phyloP scores from a whole-genome alignment of 768 basidiomycete genomes.

The Neoboletus brunneissimus region DNA sequence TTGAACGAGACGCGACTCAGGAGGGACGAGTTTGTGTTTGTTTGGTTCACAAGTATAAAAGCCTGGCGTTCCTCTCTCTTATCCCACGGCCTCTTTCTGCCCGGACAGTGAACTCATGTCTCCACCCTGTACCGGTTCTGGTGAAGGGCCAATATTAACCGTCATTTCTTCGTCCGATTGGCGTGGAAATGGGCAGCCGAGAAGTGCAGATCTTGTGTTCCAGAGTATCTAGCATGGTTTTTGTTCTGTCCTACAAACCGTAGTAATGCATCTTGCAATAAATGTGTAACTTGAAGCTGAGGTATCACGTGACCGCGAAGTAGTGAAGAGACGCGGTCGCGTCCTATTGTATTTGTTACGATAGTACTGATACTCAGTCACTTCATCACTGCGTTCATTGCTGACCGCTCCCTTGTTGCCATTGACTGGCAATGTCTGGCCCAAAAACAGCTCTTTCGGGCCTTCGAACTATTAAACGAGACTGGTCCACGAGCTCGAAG shows the following conservation, averaged over 20 bases:
- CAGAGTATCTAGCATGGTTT: constrained; percentile 35
- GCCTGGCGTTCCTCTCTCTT: neutral
- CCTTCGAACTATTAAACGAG: constrained; percentile 55
- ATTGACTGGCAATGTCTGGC: constrained; percentile 25
- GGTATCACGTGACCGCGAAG: constrained; percentile 24
- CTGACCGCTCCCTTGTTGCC: neutral
- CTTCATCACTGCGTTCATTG: neutral
- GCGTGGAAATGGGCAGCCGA: constrained; percentile 50
- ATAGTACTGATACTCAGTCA: neutral
- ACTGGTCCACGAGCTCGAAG: constrained; percentile 55
- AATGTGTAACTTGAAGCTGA: no score
- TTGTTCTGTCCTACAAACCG: constrained; percentile 33
- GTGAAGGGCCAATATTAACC: constrained; percentile 65
- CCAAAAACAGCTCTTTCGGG: constrained; percentile 50
- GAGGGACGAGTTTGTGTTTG: constrained; percentile 24
- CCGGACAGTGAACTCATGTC: constrained; percentile 59
- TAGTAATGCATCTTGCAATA: neutral
- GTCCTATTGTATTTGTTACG: neutral
- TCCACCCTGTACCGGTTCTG: constrained; percentile 78
- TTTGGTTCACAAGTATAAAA: constrained; percentile 33
- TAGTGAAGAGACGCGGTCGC: neutral
- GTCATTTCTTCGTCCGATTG: constrained; percentile 52
- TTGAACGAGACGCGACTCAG: constrained; percentile 14
- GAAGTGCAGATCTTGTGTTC: constrained; percentile 36
- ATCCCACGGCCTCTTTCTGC: constrained; percentile 66